phyloP scores from a whole-genome alignment of 2,329 filamentous ascomycete genomes.

The Aureobasidium sp. region DNA sequence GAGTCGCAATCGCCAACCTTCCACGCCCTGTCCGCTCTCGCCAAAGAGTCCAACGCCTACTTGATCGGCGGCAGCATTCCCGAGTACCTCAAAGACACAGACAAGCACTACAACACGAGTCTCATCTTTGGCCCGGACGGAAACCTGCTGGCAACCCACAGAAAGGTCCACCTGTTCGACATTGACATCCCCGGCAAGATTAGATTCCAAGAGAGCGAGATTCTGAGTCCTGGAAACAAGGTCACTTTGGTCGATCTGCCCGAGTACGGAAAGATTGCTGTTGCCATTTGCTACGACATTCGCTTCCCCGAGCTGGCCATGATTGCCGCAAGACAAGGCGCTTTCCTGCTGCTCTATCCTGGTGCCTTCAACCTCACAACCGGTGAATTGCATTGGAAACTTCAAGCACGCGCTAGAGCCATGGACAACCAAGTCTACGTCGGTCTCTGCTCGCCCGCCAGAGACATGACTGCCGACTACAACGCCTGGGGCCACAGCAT shows the following conservation, averaged over 20 bases:
- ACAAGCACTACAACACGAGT: slow-evolving; percentile 83
- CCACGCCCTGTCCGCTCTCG: slow-evolving; percentile 73
- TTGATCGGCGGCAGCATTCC: slow-evolving; percentile 89
- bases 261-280: slow-evolving; percentile 75
- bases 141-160: slow-evolving; percentile 72
- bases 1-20: slow-evolving; percentile 67
- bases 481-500: slow-evolving; percentile 89
- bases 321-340: slow-evolving; percentile 76
- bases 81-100: slow-evolving; percentile 57
- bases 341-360: slow-evolving; percentile 82
- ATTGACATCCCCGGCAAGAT: slow-evolving; percentile 97
- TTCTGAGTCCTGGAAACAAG: slow-evolving; percentile 75
- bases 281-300: slow-evolving; percentile 96
- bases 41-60: slow-evolving; percentile 68
- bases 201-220: slow-evolving; percentile 80
- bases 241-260: slow-evolving; percentile 79
- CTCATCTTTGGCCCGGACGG: slow-evolving; percentile 74
- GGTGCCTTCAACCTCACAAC: slow-evolving; percentile 97
- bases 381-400: slow-evolving; percentile 81
- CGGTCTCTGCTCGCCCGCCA: slow-evolving; percentile 80
- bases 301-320: slow-evolving; percentile 91
- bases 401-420: slow-evolving; percentile 73
- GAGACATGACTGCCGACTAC: slow-evolving; percentile 68
- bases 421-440: slow-evolving; percentile 94
- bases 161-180: slow-evolving; percentile 95